phyloP scores from a whole-genome alignment of 1,284 basidiomycete species.

The Cerioporus squamosus region DNA sequence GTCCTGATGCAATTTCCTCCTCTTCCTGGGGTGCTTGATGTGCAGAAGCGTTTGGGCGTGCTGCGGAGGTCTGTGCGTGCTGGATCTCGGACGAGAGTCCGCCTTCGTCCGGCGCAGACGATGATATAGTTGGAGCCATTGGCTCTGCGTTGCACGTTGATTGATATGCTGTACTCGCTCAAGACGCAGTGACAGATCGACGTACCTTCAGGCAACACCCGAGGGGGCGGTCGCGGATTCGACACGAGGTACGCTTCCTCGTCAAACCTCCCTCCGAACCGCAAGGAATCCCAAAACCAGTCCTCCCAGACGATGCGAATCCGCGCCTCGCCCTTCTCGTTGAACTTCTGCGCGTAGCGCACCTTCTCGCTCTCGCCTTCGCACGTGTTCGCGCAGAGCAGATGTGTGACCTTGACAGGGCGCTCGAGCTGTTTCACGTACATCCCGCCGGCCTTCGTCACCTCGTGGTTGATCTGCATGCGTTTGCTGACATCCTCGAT shows the following conservation, averaged over 20 bases:
- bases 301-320: constrained; percentile 83
- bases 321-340: constrained; percentile 61
- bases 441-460: constrained; percentile 56
- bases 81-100: constrained; percentile 21
- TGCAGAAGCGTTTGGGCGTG: background rate
- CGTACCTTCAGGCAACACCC: constrained; percentile 30
- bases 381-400: constrained; percentile 56
- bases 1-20: constrained; percentile 57
- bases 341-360: constrained; percentile 70
- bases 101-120: background rate
- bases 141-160: background rate
- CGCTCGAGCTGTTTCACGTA: constrained; percentile 68
- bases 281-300: constrained; percentile 84
- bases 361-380: constrained; percentile 68
- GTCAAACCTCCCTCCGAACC: constrained; percentile 60
- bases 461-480: constrained; percentile 57
- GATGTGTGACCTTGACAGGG: constrained; percentile 70
- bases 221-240: constrained; percentile 61
- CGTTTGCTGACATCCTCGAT: constrained; percentile 57
- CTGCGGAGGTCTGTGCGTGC: constrained; percentile 13
- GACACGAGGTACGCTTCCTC: constrained; percentile 63
- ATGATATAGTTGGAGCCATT: constrained; percentile 14
- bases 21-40: constrained; percentile 21
- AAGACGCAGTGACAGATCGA: background rate
- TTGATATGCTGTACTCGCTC: background rate